Conservation (phyloP, 2,329 filamentous ascomycete species). For the Chrysoporthe puriensis region DNA sequence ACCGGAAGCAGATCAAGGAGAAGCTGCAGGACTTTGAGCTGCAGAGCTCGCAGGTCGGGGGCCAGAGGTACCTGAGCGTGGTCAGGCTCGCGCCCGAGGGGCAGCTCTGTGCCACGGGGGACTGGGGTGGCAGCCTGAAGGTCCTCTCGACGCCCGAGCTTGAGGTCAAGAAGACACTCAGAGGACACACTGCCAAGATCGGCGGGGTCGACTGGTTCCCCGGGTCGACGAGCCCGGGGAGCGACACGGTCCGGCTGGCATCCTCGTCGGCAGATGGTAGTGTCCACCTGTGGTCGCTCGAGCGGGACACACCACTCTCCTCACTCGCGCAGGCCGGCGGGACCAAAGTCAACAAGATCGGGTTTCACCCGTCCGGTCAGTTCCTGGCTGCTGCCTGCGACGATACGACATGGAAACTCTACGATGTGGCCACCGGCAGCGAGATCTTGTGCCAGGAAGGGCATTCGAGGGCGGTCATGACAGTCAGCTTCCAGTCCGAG, state of each 20-base stretch:
- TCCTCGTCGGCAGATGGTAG: slow-evolving; percentile 88
- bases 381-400: slow-evolving; percentile 93
- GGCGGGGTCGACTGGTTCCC: slow-evolving; percentile 92
- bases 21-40: slow-evolving; percentile 82
- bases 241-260: slow-evolving; percentile 78
- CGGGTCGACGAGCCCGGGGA: slow-evolving; percentile 71
- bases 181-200: slow-evolving; percentile 87
- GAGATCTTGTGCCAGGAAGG: slow-evolving; percentile 91
- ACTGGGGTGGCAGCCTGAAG: slow-evolving; percentile 90
- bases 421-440: slow-evolving; percentile 85
- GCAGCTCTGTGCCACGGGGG: slow-evolving; percentile 82
- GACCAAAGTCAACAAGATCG: slow-evolving; percentile 85
- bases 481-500: slow-evolving; percentile 87
- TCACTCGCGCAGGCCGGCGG: slow-evolving; percentile 24
- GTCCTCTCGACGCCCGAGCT: slow-evolving; percentile 83
- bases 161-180: slow-evolving; percentile 72
- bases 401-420: slow-evolving; percentile 95
- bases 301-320: slow-evolving; percentile 76
- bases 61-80: slow-evolving; percentile 89
- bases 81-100: slow-evolving; percentile 88
- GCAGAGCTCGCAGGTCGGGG: slow-evolving; percentile 90
- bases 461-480: slow-evolving; percentile 90
- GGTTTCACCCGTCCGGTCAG: slow-evolving; percentile 89
- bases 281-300: slow-evolving; percentile 88
- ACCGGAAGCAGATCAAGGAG: slow-evolving; percentile 87